Percentiles rank a stretch among this genome's conserved stretches.
Evolutionary conservation across 306 rosid species (phyloP).

Genomic region (Citrullus amarus): DNA sequence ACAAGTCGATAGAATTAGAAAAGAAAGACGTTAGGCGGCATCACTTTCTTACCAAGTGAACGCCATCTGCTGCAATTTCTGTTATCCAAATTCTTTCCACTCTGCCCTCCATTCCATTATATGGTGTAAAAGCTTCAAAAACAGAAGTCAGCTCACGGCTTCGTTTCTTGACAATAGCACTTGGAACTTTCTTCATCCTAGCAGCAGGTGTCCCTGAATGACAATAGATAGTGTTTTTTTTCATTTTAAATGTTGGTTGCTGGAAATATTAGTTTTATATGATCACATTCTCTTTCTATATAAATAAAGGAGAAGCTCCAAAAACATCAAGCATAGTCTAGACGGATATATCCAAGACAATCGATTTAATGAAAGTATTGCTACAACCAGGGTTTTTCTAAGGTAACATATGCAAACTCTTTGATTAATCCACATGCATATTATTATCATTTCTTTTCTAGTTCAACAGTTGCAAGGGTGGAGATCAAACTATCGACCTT

Average conservation of each 20-base stretch:
- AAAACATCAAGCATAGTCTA: neutral
- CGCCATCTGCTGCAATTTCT: constrained; percentile 79
- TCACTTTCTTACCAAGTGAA: constrained; percentile 62
- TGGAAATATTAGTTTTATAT: neutral
- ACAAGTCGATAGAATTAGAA: neutral
- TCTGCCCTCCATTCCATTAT: constrained; percentile 78
- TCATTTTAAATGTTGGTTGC: neutral
- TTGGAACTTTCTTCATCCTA: constrained; percentile 92
- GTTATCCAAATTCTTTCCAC: constrained; percentile 96
- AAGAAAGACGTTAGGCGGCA: neutral
- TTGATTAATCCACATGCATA: no score
- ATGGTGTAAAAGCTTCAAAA: constrained; percentile 85
- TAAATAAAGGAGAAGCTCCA: neutral
- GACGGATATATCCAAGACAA: neutral
- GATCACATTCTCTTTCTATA: neutral
- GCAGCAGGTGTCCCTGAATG: constrained; percentile 93
- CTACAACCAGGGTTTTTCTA: neutral
- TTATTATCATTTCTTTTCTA: no score
- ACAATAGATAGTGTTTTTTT: neutral
- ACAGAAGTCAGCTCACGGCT: constrained; percentile 86
- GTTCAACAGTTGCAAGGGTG: no score
- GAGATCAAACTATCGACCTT: no score
- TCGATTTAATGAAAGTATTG: neutral
- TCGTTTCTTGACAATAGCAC: constrained; percentile 75
- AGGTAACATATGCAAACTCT: neutral